A percentile compares a stretch with the other conserved stretches of the same genome.
Evolutionary conservation across 2,329 filamentous ascomycete genomes (phyloP).

Genomic region (Penicillium freii): DNA sequence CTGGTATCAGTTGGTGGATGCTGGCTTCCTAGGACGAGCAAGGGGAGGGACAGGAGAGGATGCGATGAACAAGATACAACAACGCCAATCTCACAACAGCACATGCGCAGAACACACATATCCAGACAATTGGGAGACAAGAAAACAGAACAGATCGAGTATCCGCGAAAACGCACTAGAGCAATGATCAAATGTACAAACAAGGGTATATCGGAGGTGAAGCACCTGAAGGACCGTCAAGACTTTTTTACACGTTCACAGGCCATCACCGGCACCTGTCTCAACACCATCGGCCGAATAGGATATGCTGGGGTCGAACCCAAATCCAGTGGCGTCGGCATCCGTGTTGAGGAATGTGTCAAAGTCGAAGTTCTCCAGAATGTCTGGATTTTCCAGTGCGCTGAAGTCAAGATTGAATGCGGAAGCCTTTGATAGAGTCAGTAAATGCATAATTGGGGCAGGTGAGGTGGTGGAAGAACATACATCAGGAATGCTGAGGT

Average conservation of each 20-base stretch:
- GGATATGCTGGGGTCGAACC: constrained; percentile 42
- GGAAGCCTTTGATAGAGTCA: constrained; percentile 23
- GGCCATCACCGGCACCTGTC: constrained; percentile 40
- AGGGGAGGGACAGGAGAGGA: constrained; percentile 13
- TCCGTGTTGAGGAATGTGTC: constrained; percentile 64
- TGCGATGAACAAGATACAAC: constrained; percentile 35
- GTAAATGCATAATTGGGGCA: not conserved
- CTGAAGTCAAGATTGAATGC: constrained; percentile 46
- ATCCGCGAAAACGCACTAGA: constrained; percentile 26
- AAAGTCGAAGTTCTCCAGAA: constrained; percentile 61
- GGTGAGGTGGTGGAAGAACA: constrained; percentile 14
- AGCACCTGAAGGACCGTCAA: constrained; percentile 35
- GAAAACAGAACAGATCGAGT: constrained; percentile 20
- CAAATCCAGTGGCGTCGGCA: constrained; percentile 42
- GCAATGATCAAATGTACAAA: constrained; percentile 38
- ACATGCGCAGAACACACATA: constrained; percentile 26
- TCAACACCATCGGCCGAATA: constrained; percentile 45
- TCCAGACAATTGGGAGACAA: constrained; percentile 31
- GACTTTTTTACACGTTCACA: constrained; percentile 38
- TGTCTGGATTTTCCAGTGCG: constrained; percentile 46
- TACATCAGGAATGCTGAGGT: constrained; percentile 41
- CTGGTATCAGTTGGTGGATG: constrained; percentile 14
- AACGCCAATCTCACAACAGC: constrained; percentile 36
- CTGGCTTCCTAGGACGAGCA: constrained; percentile 14
- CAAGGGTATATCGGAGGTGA: constrained; percentile 40